Percentiles rank a stretch among this genome's conserved stretches.
Evolutionary conservation across 768 basidiomycete species (phyloP).

Genomic region (Lanmaoa pseudosensibilis): DNA sequence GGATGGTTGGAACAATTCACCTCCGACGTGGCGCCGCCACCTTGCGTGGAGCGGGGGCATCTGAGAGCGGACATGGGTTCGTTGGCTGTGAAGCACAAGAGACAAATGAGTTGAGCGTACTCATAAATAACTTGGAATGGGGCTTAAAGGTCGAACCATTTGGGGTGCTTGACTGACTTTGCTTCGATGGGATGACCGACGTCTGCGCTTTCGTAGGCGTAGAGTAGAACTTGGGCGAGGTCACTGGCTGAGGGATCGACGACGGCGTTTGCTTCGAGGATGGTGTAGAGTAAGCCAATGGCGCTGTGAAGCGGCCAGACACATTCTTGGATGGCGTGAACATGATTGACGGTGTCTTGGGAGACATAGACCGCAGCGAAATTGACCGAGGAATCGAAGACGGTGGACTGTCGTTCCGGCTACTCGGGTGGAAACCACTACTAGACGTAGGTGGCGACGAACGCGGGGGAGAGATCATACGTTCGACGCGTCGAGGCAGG

Average conservation of each 20-base stretch:
- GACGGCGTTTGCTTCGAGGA: constrained; percentile 57
- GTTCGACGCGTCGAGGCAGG: constrained; percentile 3
- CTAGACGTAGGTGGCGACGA: constrained; percentile 10
- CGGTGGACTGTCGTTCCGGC: constrained; percentile 35
- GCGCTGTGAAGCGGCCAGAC: constrained; percentile 29
- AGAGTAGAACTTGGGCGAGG: constrained; percentile 37
- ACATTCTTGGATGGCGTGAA: constrained; percentile 37
- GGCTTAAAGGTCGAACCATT: constrained; percentile 66
- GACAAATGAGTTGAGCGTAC: constrained; percentile 61
- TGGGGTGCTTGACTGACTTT: constrained; percentile 31
- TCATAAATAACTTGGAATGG: constrained; percentile 45
- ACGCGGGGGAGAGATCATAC: constrained; percentile 7
- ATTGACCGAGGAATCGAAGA: constrained; percentile 53
- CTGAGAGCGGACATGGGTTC: constrained; percentile 34
- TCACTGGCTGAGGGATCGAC: constrained; percentile 61
- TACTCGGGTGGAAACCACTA: constrained; percentile 9
- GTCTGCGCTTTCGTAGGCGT: constrained; percentile 39
- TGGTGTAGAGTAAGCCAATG: constrained; percentile 37
- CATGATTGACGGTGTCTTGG: constrained; percentile 25
- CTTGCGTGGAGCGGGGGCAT: constrained; percentile 36
- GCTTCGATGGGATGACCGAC: constrained; percentile 32
- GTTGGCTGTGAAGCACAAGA: constrained; percentile 38
- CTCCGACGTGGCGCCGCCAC: constrained; percentile 26
- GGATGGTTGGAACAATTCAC: constrained; percentile 30
- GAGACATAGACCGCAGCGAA: constrained; percentile 37